These are phyloP conservation scores for Sistotremastrum suecicum DNA, from an alignment of 768 basidiomycete species.

Conservation along the genomic window DNA sequence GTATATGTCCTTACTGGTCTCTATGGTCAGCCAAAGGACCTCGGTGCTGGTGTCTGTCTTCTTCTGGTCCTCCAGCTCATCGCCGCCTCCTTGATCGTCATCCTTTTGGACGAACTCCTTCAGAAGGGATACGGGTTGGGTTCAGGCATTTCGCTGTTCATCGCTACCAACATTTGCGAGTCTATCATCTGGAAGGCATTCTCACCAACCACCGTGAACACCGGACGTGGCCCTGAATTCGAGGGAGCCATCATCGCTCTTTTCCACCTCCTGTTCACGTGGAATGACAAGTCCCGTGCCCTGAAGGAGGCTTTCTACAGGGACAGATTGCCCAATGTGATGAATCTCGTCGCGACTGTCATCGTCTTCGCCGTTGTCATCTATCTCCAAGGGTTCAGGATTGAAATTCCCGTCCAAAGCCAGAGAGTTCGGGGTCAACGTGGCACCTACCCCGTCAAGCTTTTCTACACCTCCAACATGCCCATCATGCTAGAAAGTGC, in stretches of 20 bases:
- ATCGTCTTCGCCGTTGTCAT: conserved; percentile 90
- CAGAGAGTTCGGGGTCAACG: conserved; percentile 94
- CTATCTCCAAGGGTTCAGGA: conserved; percentile 97
- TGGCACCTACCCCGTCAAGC: conserved; percentile 90
- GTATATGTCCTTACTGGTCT: conserved; percentile 96
- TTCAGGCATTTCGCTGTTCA: conserved; percentile 96
- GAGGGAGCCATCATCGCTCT: conserved; percentile 93
- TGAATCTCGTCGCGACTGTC: conserved; percentile 91
- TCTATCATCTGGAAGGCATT: conserved; percentile 99
- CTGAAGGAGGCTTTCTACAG: conserved; percentile 98
- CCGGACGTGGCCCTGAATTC: conserved; percentile 94
- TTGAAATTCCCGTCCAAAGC: conserved; percentile 97
- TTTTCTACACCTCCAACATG: conserved; percentile 99
- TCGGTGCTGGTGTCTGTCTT: conserved; percentile 95
- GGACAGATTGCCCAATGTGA: conserved; percentile 90
- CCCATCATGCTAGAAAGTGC: conserved; percentile 98
- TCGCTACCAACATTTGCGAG: conserved; percentile 99
- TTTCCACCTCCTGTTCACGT: conserved; percentile 96
- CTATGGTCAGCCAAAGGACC: conserved; percentile 84
- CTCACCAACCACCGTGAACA: conserved; percentile 95
- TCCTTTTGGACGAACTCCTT: conserved; percentile 95
- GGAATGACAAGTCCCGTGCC: conserved; percentile 96
- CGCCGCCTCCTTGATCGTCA: conserved; percentile 88
- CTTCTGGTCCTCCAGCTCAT: conserved; percentile 93
- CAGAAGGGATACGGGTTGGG: conserved; percentile 99